Evolutionary conservation across 2,329 filamentous ascomycete species (phyloP), one percentile per base, ranked within the genome.

Genomic region (Graphiopsis chlorocephala): DNA sequence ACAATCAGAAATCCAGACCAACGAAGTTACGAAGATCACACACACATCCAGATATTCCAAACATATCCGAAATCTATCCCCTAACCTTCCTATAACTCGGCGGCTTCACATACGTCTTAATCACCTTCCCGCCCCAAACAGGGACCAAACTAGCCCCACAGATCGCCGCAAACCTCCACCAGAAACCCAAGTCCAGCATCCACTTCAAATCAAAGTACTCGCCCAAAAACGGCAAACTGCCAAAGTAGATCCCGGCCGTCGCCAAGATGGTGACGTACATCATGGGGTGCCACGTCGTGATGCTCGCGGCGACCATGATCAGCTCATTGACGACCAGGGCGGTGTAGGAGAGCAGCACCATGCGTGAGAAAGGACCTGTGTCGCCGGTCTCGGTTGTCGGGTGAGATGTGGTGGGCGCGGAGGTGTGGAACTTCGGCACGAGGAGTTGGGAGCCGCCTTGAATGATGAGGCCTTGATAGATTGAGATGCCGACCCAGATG

Each of bases 401-500:
- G 33, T 65, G 62, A 48, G 61, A 50, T 11, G 64, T 64, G n/a
- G 66, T 57, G 52, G 68, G 64, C 10, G 57, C 64, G 82, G 53
- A 80, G 73, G 60, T 42, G 63, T 67, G 60, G 69, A 92, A 88
- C 2, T 91, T 88, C 67, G 91, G 89, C 3, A 95, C 90, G 25
- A 99, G 85, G 17, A 99, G 83, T 77, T 99, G 93, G 0, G 90
- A 89, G 14, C 97, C 85, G n/a, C 94, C 93, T 79, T 99, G 94
- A 72, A 99, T 98, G 75, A 98, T 89, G 68, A 91, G 86, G 59
- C 95, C 95, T 77, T 99, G 95, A 78, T 99, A 99, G 70, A 99
- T 87, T 42, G 91, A 96, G 12, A 99, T 92, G 17, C 93, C 84
- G 6, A 98, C 92, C 96, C 96, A 99, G 68, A 94, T 88, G 80